Base-by-base conservation (phyloP, 176 grass and related monocot genomes). In the Lolium perenne region DNA sequence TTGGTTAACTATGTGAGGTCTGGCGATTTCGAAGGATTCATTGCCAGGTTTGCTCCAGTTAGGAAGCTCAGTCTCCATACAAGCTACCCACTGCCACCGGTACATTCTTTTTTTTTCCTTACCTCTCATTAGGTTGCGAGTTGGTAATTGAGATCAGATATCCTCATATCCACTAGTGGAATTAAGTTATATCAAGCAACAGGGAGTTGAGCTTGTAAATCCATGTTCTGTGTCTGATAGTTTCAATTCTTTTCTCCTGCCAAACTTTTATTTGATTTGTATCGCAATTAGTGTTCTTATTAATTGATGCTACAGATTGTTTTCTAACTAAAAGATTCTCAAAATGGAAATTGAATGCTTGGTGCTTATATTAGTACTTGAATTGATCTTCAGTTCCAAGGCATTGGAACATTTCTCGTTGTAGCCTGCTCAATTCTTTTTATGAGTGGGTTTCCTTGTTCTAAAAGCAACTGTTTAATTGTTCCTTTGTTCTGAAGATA, bases 31-130 rank as follows among this genome's bases (percentile, higher is more conserved):
- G 21, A 49, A 26, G 71, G 71, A 50, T 25, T 74, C 21, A 48
- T 74, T 50, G 71, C 71, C 21, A 11, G 71, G n/a, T 47, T 74
- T 25, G 71, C 6, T 48, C 43, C 23, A 74, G 71, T 15, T 74
- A 48, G 21, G 71, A 50, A 74, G 71, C 71, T 74, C 71, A 2
- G 1, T 74, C 71, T 74, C 46, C 0, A 16, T 16, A 74, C 3
- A 0, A 0, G 1, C 1, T 8, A 74, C 46, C 7, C 12, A 6
- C 21, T 7, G n/a, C 6, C 12, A 50, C 6, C 12, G 46, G 45
- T 74, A 74, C 21, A 50, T 74, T 74, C 26, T 13, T 1, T 74
- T 74, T 74, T 50, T 13, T 1, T 50, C 47, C 21, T 35, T 74
- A 4, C 21, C 71, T 74, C 12, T 74, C 2, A 47, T 8, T 74